Base-by-base conservation (phyloP, 495 filamentous ascomycete genomes). In the Tuber calosporum region DNA sequence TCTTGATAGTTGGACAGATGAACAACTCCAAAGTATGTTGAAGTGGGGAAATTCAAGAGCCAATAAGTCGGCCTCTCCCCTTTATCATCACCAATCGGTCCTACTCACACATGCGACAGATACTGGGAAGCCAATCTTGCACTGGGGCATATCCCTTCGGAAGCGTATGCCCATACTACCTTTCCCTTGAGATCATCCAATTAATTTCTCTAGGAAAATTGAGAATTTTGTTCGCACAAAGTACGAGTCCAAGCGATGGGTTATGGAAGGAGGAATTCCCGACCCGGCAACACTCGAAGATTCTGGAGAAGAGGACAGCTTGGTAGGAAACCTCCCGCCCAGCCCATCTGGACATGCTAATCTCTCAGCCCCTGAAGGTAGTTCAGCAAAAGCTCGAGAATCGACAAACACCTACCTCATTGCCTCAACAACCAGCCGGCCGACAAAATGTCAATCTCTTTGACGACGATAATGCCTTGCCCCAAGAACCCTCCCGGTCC, bases 191-290 rank as follows among this genome's bases (percentile, higher is more conserved):
- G 69, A 67, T 48, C 36, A 69, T 41, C 68, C 22, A 42, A 20
- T 37, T 30, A 22, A 72, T 43, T 66, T 20, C 8, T 36, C 73
- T 68, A 90, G 89, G 66, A 99, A 99, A 85, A 98, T 99, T 76
- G 95, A 98, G 86, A 99, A 97, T 83, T 99, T 99, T 78, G 97
- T 99, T 75, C 89, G 96, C 66, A 99, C 95, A 45, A 99, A 99
- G 83, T 99, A 99, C 82, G 95, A 99, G 79, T 90, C 93, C 13
- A 98, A 97, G 86, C 86, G 96, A 83, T 99, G 95, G 95, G 92
- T 93, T 2, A 97, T 97, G 94, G 96, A 99, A 73, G 95, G 96
- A 4, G 88, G 87, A 17, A 93, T 97, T 83, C 96, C 96, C 13
- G 92, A 97, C 79, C 96, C 96, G 36, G 86, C 91, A 0, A 92